Percentiles rank a stretch among this genome's conserved stretches.
Evolutionary conservation across 805 yeast genomes (phyloP).

Genomic region (Starmerella tilneyi): DNA sequence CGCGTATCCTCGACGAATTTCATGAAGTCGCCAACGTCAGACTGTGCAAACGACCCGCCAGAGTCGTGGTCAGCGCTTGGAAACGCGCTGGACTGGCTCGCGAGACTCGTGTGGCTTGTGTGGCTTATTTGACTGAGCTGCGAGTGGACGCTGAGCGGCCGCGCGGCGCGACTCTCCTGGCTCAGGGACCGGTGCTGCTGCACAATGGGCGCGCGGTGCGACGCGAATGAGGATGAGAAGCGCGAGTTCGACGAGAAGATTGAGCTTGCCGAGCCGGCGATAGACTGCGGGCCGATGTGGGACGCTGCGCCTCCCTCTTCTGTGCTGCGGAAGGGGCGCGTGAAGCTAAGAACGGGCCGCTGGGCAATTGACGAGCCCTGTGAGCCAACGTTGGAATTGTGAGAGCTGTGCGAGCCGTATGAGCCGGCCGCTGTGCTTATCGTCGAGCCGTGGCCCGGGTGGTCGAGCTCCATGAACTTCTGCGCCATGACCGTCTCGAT

Average conservation of each 20-base stretch:
- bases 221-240: slow-evolving; percentile 34
- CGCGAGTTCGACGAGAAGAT: slow-evolving; percentile 19
- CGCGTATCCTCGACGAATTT: slow-evolving; percentile 45
- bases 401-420: neutral
- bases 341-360: slow-evolving; percentile 21
- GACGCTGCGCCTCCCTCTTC: slow-evolving; percentile 8
- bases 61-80: slow-evolving; percentile 30
- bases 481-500: slow-evolving; percentile 53
- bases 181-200: slow-evolving; percentile 16
- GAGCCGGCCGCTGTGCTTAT: slow-evolving; percentile 3
- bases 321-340: slow-evolving; percentile 22
- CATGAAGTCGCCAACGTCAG: slow-evolving; percentile 53
- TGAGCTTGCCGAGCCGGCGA: slow-evolving; percentile 18
- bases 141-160: slow-evolving; percentile 28
- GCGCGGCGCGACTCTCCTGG: slow-evolving; percentile 40
- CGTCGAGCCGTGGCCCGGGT: slow-evolving; percentile 16
- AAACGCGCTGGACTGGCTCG: slow-evolving; percentile 20
- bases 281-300: slow-evolving; percentile 9
- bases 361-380: slow-evolving; percentile 14
- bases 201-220: slow-evolving; percentile 18
- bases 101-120: slow-evolving; percentile 18
- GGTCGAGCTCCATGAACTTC: slow-evolving; percentile 45
- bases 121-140: slow-evolving; percentile 10
- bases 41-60: slow-evolving; percentile 37
- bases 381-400: slow-evolving; percentile 3